Base-by-base conservation (phyloP, 2,329 filamentous ascomycete genomes). In the Aureobasidium sp. region DNA sequence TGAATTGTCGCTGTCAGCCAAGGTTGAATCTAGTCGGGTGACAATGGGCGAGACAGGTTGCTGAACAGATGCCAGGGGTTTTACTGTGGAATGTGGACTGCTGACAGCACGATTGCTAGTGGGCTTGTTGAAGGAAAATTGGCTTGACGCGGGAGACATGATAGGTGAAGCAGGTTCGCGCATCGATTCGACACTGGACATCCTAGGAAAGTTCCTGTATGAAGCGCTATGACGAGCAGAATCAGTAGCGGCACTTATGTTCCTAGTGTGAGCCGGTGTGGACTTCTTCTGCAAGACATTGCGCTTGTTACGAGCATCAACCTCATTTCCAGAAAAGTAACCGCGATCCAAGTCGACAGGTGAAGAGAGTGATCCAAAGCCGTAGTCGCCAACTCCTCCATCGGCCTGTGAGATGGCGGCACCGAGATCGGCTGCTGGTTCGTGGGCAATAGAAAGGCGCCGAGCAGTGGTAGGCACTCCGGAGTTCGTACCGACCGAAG, bases 261-360 rank as follows among this genome's bases (percentile, higher is more conserved):
- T 87, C 50, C 86, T 82, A 41, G 87, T 86, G 72, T 90, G 84
- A 32, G 34, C 48, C 2, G 68, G 67, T 32, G 64, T 69, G 25
- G 77, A 76, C 64, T 94, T 95, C 73, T 90, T 90, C 29, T 74
- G 72, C 66, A 97, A 78, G 50, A 94, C 80, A 70, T 91, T 95
- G 55, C 72, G 75, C 48, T 83, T 83, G 68, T 84, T 85, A 62
- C 88, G 85, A 47, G 83, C 83, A 65, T 97, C 91, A 11, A 86
- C 79, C 69, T 97, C 93, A 16, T 88, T 89, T 3, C 92, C 91
- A 8, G 93, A 97, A 71, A 97, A 96, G 73, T 97, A 97, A 29
- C 92, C 93, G 39, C 91, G 84, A 69, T 97, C 94, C 16, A 90
- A 74, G 64, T 95, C 89, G 61, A 76, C 74, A 49, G 75, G 70